These are phyloP conservation scores for Iodosphaeria phyllophila DNA, from an alignment of 2,329 filamentous ascomycete genomes.

Conservation along the genomic window DNA sequence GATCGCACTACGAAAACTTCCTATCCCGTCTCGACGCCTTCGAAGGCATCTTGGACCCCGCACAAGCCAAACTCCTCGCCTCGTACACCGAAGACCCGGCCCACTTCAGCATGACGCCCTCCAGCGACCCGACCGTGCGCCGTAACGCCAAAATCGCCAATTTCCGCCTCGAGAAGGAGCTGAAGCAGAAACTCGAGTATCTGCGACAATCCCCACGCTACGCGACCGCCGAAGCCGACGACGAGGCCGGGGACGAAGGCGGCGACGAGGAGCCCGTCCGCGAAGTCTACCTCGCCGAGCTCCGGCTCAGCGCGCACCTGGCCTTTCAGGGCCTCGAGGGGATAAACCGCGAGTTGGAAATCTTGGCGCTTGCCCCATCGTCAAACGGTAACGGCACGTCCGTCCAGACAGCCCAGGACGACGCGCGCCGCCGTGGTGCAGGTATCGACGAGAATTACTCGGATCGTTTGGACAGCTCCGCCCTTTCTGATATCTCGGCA, in stretches of 20 bases:
- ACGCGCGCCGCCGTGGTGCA: conserved; percentile 22
- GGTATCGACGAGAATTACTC: conserved; percentile 49
- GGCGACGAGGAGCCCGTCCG: conserved; percentile 76
- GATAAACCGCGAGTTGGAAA: conserved; percentile 65
- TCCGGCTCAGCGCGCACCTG: conserved; percentile 57
- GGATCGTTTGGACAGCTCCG: conserved; percentile 56
- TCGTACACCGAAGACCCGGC: conserved; percentile 52
- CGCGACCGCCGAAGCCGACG: conserved; percentile 47
- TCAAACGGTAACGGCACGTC: too few relatives aligned
- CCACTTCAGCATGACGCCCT: conserved; percentile 54
- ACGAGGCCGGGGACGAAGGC: conserved; percentile 62
- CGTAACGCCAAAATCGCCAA: conserved; percentile 72
- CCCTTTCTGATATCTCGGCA: conserved; percentile 30
- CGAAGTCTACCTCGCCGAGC: conserved; percentile 57
- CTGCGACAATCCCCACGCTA: conserved; percentile 23
- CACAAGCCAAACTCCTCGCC: conserved; percentile 52
- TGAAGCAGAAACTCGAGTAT: conserved; percentile 63
- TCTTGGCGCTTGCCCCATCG: conserved; percentile 62
- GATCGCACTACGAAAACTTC: conserved; percentile 60
- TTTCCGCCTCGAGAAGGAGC: conserved; percentile 68
- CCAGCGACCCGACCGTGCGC: conserved; percentile 41
- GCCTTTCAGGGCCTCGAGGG: conserved; percentile 78
- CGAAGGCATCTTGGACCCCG: conserved; percentile 48
- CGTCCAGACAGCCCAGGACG: conserved; percentile 27
- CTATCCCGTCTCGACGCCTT: conserved; percentile 60